Evolutionary conservation across 805 yeast genomes (phyloP), one percentile per base, ranked within the genome.

Genomic region (Metschnikowia bowlesiae): DNA sequence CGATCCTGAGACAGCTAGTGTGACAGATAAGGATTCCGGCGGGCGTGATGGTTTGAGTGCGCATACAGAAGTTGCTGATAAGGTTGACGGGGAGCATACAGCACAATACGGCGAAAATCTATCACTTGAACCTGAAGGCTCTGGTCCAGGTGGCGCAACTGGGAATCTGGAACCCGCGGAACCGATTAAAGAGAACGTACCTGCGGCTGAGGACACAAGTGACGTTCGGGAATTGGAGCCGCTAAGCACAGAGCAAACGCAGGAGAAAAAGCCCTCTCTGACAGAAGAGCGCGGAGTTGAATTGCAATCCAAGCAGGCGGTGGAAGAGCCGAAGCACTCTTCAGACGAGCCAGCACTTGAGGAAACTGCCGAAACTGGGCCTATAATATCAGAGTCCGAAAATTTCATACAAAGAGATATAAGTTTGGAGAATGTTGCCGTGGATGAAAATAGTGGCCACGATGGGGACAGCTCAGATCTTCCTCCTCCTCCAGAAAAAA

Each of bases 301-400:
- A 6, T 30, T n/a, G 26, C 18, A 22, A 11, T 42, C 45, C 22
- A n/a, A 37, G 8, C 32, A 48, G 34, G 29, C 42, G 10, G 43
- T 36, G 43, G 30, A n/a, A 9, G 42, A 35, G 33, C 29, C 43
- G 6, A 28, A 30, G 13, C 26, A 44, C 2, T 30, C 8, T 18
- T 26, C 32, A 6, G 35, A n/a, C 42, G 59, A 39, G 34, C 54
- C 58, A 31, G 60, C 53, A 31, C 46, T 53, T 14, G 48, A 38
- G 14, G 14, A n/a, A 10, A 14, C 34, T 14, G 13, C 29, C 11
- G 13, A 28, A 35, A 35, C 7, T 3, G 31, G 28, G 41, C 9
- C 31, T 8, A 8, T 9, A 8, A 16, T 28, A 11, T 10, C 46
- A 2, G 22, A 28, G 8, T 6, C 39, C 33, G 33, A 18, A 16